A percentile compares a stretch with the other conserved stretches of the same genome.
Evolutionary conservation across 345 rosid genomes (phyloP).

Genomic region (Pistacia integerrima): DNA sequence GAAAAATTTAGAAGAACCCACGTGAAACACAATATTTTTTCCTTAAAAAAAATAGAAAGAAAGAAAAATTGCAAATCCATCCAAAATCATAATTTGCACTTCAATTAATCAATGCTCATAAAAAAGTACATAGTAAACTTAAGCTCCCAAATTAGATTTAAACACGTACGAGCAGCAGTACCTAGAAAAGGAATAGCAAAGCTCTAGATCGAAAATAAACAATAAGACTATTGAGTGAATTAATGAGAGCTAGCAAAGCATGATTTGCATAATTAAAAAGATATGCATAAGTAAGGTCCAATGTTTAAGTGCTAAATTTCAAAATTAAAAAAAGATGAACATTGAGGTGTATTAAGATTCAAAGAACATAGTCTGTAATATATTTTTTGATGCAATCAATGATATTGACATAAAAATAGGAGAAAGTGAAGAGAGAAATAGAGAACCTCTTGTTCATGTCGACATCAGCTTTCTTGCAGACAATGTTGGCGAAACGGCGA

Average conservation of each 20-base stretch:
- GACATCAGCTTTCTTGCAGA: conserved; percentile 51
- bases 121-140: background rate
- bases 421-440: background rate
- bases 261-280: no score
- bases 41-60: background rate
- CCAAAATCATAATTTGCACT: background rate
- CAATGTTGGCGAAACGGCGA: conserved; percentile 44
- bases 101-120: background rate
- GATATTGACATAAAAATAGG: background rate
- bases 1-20: background rate
- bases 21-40: no score
- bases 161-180: background rate
- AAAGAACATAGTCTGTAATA: background rate
- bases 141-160: background rate
- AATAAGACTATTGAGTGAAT: background rate
- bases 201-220: background rate
- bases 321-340: background rate
- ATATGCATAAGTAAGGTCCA: background rate
- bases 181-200: background rate
- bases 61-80: no score
- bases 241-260: no score
- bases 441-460: conserved; percentile 47
- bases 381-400: background rate
- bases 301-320: background rate
- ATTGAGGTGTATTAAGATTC: background rate